These are phyloP conservation scores for Cyberlindnera mrakii DNA, from an alignment of 805 yeast species.

Conservation along the genomic window DNA sequence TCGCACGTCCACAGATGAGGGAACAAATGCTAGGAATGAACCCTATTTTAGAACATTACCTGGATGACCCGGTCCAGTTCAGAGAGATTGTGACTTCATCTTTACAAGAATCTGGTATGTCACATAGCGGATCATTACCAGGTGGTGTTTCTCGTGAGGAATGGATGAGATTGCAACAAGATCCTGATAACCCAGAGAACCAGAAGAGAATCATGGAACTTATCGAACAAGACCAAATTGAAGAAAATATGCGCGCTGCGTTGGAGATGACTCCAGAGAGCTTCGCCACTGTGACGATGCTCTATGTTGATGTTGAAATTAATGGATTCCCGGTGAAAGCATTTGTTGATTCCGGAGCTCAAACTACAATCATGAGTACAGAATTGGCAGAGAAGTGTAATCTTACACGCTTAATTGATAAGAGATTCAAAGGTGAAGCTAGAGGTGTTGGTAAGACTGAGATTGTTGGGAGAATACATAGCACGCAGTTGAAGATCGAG, in stretches of 20 bases:
- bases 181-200: constrained; percentile 67
- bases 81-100: constrained; percentile 29
- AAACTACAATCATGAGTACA: constrained; percentile 77
- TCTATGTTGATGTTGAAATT: constrained; percentile 70
- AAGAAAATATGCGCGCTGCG: constrained; percentile 75
- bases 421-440: constrained; percentile 74
- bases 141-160: constrained; percentile 29
- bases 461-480: constrained; percentile 80
- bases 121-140: constrained; percentile 20
- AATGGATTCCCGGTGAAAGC: constrained; percentile 83
- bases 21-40: constrained; percentile 31
- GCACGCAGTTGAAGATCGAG: constrained; percentile 80
- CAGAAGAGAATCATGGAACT: constrained; percentile 61
- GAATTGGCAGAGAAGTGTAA: constrained; percentile 68
- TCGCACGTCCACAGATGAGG: constrained; percentile 35
- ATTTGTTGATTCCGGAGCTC: constrained; percentile 96
- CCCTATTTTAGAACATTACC: constrained; percentile 41
- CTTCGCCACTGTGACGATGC: constrained; percentile 77
- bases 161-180: constrained; percentile 44
- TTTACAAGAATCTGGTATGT: constrained; percentile 2
- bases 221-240: constrained; percentile 65
- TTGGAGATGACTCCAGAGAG: constrained; percentile 86
- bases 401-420: constrained; percentile 68
- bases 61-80: constrained; percentile 46
- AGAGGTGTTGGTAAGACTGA: constrained; percentile 83